These are phyloP conservation scores for Dioscorea cayenensis DNA, from an alignment of 116 monocot genomes.

Conservation along the genomic window DNA sequence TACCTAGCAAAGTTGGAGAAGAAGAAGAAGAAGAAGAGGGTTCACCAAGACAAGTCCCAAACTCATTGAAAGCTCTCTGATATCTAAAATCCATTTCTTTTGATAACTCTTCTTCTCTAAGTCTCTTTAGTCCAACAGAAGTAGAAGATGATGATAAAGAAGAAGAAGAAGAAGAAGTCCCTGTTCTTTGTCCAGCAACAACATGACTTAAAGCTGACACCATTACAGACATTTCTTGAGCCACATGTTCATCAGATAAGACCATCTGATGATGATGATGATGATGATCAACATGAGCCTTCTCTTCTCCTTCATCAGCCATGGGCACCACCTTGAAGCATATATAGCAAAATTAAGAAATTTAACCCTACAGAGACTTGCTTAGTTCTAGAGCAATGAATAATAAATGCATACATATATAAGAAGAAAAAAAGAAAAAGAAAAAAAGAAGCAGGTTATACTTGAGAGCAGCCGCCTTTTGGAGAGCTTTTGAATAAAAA, in stretches of 20 bases:
- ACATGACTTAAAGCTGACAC: slow-evolving; percentile 45
- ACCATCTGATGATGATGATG: background rate
- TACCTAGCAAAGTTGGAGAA: slow-evolving; percentile 2
- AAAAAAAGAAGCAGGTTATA: too few relatives aligned
- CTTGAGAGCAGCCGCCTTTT: too few relatives aligned
- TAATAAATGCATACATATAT: background rate
- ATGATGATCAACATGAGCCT: background rate
- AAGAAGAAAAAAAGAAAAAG: background rate
- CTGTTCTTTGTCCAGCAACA: slow-evolving; percentile 11
- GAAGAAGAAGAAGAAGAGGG: too few relatives aligned
- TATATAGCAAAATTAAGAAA: too few relatives aligned
- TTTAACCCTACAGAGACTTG: too few relatives aligned
- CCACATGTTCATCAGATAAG: slow-evolving; percentile 8
- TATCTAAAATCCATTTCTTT: background rate
- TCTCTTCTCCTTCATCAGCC: background rate
- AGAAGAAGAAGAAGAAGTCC: too few relatives aligned
- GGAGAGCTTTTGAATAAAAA: background rate
- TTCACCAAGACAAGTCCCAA: background rate
- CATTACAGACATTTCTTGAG: slow-evolving; percentile 34
- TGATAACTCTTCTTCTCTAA: background rate
- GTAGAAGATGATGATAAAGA: too few relatives aligned
- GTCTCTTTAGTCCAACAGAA: slow-evolving; percentile 1
- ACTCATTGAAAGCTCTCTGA: background rate
- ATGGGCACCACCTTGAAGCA: background rate
- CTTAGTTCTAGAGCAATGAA: too few relatives aligned